phyloP scores from a whole-genome alignment of 2,329 filamentous ascomycete genomes.

The Penicillium vulpinum region DNA sequence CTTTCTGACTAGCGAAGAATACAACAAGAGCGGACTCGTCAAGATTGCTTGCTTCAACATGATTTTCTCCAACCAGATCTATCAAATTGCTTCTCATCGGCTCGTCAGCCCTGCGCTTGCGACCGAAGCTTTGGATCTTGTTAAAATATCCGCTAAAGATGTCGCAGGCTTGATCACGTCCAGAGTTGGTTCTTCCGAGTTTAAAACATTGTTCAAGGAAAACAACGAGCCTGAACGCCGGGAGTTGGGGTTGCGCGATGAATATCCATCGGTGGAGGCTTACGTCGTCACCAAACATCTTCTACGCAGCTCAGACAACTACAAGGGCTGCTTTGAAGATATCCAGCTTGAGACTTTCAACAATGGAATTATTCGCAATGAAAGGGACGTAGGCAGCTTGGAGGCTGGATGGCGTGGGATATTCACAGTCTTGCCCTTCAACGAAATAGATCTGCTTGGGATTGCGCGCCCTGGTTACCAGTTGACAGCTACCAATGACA shows the following conservation, averaged over 20 bases:
- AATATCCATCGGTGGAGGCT: conserved; percentile 46
- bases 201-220: conserved; percentile 49
- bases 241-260: conserved; percentile 51
- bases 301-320: conserved; percentile 32
- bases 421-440: conserved; percentile 55
- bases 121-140: conserved; percentile 29
- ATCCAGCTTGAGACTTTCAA: conserved; percentile 37
- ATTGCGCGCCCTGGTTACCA: conserved; percentile 45
- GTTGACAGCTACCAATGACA: conserved; percentile 43
- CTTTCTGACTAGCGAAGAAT: conserved; percentile 15
- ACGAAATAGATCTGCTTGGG: conserved; percentile 54
- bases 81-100: conserved; percentile 39
- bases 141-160: conserved; percentile 38
- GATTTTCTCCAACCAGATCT: conserved; percentile 41
- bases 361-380: conserved; percentile 22
- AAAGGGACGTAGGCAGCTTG: conserved; percentile 32
- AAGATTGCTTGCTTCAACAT: conserved; percentile 35
- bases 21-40: conserved; percentile 20
- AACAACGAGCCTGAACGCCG: conserved; percentile 43
- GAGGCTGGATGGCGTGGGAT: conserved; percentile 46
- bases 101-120: conserved; percentile 27
- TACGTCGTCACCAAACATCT: conserved; percentile 51
- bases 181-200: conserved; percentile 33
- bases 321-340: conserved; percentile 46
- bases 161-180: conserved; percentile 39